phyloP scores from a whole-genome alignment of 805 yeast species.

The Ogataea dorogensis region DNA sequence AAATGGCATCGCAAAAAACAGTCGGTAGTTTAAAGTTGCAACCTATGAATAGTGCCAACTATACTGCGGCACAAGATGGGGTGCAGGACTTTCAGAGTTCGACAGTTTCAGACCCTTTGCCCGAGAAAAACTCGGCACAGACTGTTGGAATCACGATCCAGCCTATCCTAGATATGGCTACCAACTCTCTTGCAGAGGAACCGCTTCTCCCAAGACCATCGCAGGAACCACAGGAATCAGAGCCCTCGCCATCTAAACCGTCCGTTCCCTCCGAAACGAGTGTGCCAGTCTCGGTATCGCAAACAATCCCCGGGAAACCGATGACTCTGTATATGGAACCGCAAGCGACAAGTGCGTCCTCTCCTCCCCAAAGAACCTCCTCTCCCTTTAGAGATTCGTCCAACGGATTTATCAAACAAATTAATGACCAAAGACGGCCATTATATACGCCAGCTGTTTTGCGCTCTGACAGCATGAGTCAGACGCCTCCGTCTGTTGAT shows the following conservation, averaged over 20 bases:
- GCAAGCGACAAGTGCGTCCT: slow-evolving; percentile 4
- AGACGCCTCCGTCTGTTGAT: slow-evolving; percentile 9
- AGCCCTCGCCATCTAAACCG: no score
- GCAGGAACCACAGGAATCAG: no score
- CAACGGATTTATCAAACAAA: slow-evolving; percentile 54
- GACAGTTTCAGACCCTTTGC: slow-evolving; percentile 2
- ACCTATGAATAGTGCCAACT: slow-evolving; percentile 34
- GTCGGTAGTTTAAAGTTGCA: slow-evolving; percentile 27
- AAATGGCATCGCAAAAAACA: slow-evolving; percentile 25
- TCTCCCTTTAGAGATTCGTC: slow-evolving; percentile 33
- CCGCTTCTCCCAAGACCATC: no score
- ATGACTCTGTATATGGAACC: slow-evolving; percentile 9
- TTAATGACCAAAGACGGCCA: slow-evolving; percentile 80
- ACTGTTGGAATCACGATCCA: slow-evolving; percentile 9
- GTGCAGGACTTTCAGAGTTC: slow-evolving; percentile 14
- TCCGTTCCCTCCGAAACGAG: no score
- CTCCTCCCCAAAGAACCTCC: slow-evolving; percentile 24
- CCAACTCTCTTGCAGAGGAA: slow-evolving; percentile 12
- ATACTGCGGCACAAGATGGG: slow-evolving; percentile 34
- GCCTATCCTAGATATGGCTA: slow-evolving; percentile 19
- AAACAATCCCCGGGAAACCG: slow-evolving; percentile 7
- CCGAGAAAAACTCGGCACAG: not conserved
- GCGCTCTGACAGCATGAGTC: slow-evolving; percentile 35
- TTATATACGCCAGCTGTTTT: slow-evolving; percentile 89
- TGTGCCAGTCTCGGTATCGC: slow-evolving; percentile 1